Percentiles rank a stretch among this genome's conserved stretches.
These are phyloP conservation scores for Climacium dendroides DNA, from an alignment of 225 moss, liverwort and hornwort genomes.

Conservation along the genomic window DNA sequence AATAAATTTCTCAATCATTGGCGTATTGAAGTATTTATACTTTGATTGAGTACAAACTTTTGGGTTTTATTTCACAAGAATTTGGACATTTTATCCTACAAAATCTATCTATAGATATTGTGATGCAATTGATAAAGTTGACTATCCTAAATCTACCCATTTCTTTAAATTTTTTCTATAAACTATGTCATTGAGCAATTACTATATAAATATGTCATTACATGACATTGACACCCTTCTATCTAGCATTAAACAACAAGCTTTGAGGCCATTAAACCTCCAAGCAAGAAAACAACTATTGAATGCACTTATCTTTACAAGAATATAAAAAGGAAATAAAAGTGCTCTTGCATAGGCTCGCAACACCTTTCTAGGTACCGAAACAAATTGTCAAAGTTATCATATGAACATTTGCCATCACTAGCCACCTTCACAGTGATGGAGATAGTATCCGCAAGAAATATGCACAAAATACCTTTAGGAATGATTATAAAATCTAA, in stretches of 20 bases:
- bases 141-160: rapidly evolving
- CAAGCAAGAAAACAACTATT: rapidly evolving
- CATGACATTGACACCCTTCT: background rate
- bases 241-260: rapidly evolving
- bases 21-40: background rate
- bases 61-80: background rate
- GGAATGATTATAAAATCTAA: background rate
- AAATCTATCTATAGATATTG: background rate
- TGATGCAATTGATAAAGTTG: background rate
- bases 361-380: rapidly evolving
- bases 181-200: background rate
- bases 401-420: background rate
- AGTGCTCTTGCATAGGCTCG: rapidly evolving
- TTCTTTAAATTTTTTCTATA: background rate
- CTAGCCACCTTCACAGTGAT: rapidly evolving
- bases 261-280: background rate
- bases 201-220: background rate
- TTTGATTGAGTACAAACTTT: background rate
- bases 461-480: rapidly evolving
- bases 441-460: rapidly evolving
- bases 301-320: rapidly evolving
- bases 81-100: background rate
- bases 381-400: rapidly evolving
- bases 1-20: background rate
- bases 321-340: background rate